phyloP scores from a whole-genome alignment of 352 stramenopile genomes.

The Pythium scleroteichum region DNA sequence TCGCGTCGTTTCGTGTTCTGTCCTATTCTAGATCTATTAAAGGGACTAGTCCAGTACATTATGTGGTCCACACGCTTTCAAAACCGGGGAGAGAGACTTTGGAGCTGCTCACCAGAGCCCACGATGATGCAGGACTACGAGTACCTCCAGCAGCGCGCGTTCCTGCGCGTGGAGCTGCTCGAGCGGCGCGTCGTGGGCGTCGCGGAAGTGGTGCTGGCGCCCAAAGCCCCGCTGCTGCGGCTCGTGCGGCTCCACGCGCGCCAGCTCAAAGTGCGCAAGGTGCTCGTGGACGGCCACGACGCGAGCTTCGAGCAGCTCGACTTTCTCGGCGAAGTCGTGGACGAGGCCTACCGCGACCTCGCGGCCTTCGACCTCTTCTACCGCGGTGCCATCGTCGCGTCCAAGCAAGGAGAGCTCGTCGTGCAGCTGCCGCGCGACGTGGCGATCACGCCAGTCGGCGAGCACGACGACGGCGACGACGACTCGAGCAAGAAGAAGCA shows the following conservation, averaged over 20 bases:
- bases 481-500: constrained; percentile 19
- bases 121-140: constrained; percentile 83
- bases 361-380: constrained; percentile 87
- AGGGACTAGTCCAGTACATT: neutral
- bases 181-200: constrained; percentile 57
- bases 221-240: constrained; percentile 49
- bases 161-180: constrained; percentile 76
- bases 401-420: constrained; percentile 81
- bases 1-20: neutral
- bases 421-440: constrained; percentile 69
- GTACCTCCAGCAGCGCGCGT: constrained; percentile 83
- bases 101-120: neutral
- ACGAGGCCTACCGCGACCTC: constrained; percentile 78
- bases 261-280: constrained; percentile 58
- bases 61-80: neutral
- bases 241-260: constrained; percentile 74
- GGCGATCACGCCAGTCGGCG: constrained; percentile 46
- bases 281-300: constrained; percentile 56
- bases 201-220: constrained; percentile 71
- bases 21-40: too few relatives aligned
- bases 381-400: constrained; percentile 79
- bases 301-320: constrained; percentile 81
- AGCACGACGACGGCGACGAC: constrained; percentile 22
- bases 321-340: constrained; percentile 73
- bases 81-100: neutral